Base-by-base conservation (phyloP, 2,329 filamentous ascomycete genomes). In the Trichoderma asperellum region DNA sequence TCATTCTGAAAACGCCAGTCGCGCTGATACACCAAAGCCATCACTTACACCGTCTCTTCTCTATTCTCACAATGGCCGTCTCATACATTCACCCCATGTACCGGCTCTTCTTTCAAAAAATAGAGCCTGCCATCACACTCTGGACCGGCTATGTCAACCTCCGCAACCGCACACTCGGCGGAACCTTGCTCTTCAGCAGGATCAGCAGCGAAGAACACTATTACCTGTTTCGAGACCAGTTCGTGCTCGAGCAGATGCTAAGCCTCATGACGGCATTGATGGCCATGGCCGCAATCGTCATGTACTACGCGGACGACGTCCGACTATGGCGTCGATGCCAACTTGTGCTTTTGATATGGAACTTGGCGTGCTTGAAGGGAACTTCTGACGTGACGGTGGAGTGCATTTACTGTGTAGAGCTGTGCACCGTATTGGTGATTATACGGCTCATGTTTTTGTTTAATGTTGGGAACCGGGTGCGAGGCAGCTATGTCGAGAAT, bases 81-180 rank as follows among this genome's bases (percentile, higher is more conserved):
- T 37, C 65, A 61, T 27, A 60, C 53, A 61, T 70, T 18, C 69
- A 64, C n/a, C 10, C 27, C 14, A 47, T 70, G 34, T 74, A 75
- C 70, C 60, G 60, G 53, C 68, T 71, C 69, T 72, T 74, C 66
- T 75, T 76, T 68, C 68, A 68, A 8, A 73, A 74, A 29, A 47
- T 72, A 52, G 73, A 75, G 53, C 74, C 73, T 1, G 62, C 73
- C 16, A 58, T 72, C 18, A 71, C 73, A 11, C 56, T 74, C 24
- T 74, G 69, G 59, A 74, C 73, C 37, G 74, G 69, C 35, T 73
- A 72, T 27, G 68, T 75, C 68, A 73, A 71, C 57, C 71, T 71
- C 32, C 27, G 56, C 47, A 57, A 52, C 47, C 58, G 32, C 40
- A 12, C 59, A 10, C 37, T 24, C n/a, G 59, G 64, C 21, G 37